A percentile compares a stretch with the other conserved stretches of the same genome.
phyloP scores from a whole-genome alignment of 2,329 filamentous ascomycete genomes.

The Hymenoscyphus occultus region DNA sequence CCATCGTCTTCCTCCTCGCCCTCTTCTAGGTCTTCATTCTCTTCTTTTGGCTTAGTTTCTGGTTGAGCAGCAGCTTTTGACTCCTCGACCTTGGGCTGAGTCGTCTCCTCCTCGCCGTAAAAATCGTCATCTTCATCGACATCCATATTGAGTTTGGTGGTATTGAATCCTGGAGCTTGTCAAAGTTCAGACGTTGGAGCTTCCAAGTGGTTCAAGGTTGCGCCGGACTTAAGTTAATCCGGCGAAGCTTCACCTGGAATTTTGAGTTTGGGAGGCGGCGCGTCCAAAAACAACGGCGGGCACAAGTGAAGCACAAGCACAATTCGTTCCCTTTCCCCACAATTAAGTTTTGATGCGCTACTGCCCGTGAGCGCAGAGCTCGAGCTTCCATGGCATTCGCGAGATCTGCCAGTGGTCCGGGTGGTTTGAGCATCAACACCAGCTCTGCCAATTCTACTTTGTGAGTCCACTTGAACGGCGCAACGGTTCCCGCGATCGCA shows the following conservation, averaged over 20 bases:
- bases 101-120: conserved; percentile 59
- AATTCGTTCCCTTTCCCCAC: neutral
- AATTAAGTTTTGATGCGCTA: neutral
- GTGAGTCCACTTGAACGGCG: conserved; percentile 38
- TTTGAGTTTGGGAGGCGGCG: neutral
- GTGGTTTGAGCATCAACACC: conserved; percentile 62
- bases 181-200: neutral
- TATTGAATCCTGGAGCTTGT: conserved; percentile 9
- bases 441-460: conserved; percentile 56
- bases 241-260: neutral
- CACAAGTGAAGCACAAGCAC: neutral
- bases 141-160: conserved; percentile 49
- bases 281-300: neutral
- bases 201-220: neutral
- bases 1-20: conserved; percentile 63
- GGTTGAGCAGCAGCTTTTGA: conserved; percentile 26
- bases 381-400: conserved; percentile 36
- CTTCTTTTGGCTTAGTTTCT: conserved; percentile 36
- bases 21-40: conserved; percentile 57
- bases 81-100: conserved; percentile 27
- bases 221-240: neutral
- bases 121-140: conserved; percentile 68
- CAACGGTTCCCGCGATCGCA: neutral
- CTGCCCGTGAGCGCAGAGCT: neutral
- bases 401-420: conserved; percentile 58